Percentiles rank a stretch among this genome's conserved stretches.
These are phyloP conservation scores for Backusella tarrabulga DNA, from an alignment of 192 early-diverging fungal species.

Conservation along the genomic window DNA sequence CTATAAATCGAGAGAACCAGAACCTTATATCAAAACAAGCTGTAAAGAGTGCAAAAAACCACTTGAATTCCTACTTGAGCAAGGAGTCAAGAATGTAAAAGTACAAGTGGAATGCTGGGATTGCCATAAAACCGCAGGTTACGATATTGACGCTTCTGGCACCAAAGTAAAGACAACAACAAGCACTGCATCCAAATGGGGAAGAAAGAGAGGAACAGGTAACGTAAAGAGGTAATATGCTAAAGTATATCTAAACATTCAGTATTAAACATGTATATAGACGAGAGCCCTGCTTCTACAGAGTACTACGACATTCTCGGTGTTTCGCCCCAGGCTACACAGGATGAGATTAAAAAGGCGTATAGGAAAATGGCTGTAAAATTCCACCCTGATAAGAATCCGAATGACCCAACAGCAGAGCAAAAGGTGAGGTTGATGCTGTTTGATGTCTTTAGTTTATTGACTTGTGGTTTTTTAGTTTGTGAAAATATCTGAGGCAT, in stretches of 20 bases:
- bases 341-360: slow-evolving; percentile 89
- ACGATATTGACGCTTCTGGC: slow-evolving; percentile 40
- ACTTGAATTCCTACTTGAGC: slow-evolving; percentile 51
- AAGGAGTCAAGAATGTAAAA: slow-evolving; percentile 27
- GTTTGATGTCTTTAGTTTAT: too few relatives aligned
- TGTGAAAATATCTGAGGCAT: slow-evolving; percentile 95
- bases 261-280: slow-evolving; percentile 21
- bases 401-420: slow-evolving; percentile 27
- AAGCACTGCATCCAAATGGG: slow-evolving; percentile 3
- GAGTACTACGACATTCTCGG: slow-evolving; percentile 91
- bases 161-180: slow-evolving; percentile 28
- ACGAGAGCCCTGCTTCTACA: slow-evolving; percentile 76
- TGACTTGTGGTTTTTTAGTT: slow-evolving; percentile 50
- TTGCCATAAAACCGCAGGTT: slow-evolving; percentile 44
- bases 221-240: too few relatives aligned
- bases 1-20: slow-evolving; percentile 50
- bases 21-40: slow-evolving; percentile 46
- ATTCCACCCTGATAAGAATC: slow-evolving; percentile 90
- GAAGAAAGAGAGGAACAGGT: slow-evolving; percentile 35
- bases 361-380: slow-evolving; percentile 83
- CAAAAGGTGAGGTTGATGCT: slow-evolving; percentile 18
- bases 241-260: too few relatives aligned
- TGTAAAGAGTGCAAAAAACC: slow-evolving; percentile 48
- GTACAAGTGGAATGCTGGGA: slow-evolving; percentile 54
- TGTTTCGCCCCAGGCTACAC: slow-evolving; percentile 70